Evolutionary conservation across 2,329 filamentous ascomycete genomes (phyloP).

Genomic region (Aspergillus udagawae): DNA sequence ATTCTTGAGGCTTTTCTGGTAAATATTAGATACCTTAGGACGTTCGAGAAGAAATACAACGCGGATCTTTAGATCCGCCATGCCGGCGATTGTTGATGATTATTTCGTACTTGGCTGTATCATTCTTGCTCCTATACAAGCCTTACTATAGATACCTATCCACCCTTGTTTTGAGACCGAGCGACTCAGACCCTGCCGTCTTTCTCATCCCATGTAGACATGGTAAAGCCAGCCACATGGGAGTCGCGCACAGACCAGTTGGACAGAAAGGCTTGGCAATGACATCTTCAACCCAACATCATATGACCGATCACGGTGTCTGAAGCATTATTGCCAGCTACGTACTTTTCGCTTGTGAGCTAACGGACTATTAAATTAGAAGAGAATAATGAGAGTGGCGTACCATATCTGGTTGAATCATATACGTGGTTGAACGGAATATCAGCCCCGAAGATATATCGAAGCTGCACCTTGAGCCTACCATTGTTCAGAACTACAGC

Average conservation of each 20-base stretch:
- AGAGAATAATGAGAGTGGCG: neutral
- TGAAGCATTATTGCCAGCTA: neutral
- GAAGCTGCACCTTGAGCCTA: neutral
- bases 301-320: neutral
- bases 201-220: neutral
- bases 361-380: neutral
- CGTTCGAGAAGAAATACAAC: neutral
- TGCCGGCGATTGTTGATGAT: neutral
- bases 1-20: neutral
- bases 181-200: neutral
- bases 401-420: neutral
- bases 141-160: neutral
- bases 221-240: neutral
- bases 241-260: constrained; percentile 1
- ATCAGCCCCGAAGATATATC: neutral
- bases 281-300: constrained; percentile 3
- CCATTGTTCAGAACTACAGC: neutral
- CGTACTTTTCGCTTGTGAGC: neutral
- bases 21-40: neutral
- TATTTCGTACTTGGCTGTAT: neutral
- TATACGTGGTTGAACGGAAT: neutral
- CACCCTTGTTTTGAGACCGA: neutral
- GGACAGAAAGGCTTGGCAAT: constrained; percentile 3
- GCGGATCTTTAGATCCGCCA: neutral
- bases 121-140: neutral